phyloP scores from a whole-genome alignment of 176 grass and related monocot genomes.

The Dendrocalamus sinicus region DNA sequence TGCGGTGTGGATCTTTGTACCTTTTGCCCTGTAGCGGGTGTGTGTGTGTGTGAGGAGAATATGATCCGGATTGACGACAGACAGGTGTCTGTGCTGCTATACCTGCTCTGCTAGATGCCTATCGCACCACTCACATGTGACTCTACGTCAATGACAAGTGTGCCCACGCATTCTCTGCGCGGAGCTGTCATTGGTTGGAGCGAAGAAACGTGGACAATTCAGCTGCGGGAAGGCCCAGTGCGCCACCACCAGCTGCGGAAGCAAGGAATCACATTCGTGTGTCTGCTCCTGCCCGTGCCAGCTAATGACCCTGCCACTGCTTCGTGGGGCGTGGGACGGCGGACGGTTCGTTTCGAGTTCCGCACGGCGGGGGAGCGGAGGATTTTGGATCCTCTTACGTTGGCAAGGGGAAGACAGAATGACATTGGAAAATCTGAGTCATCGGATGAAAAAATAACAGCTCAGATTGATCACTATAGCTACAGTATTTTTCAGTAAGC shows the following conservation, averaged over 20 bases:
- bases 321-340: not conserved
- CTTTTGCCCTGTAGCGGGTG: not conserved
- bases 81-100: slow-evolving; percentile 30
- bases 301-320: not conserved
- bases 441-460: no score
- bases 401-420: no score
- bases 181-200: slow-evolving; percentile 18
- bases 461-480: no score
- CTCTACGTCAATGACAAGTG: not conserved
- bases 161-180: not conserved
- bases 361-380: not conserved
- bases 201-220: not conserved
- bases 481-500: no score
- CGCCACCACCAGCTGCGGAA: slow-evolving; percentile 16
- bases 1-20: slow-evolving; percentile 61
- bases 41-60: not conserved
- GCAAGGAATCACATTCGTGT: slow-evolving; percentile 55
- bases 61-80: slow-evolving; percentile 34
- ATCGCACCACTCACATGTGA: fast-evolving
- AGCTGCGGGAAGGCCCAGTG: slow-evolving; percentile 1
- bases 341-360: not conserved
- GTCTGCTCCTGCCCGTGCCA: slow-evolving; percentile 23
- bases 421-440: no score
- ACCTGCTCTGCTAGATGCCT: not conserved
- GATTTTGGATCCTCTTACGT: no score